Percentiles rank a stretch among this genome's conserved stretches.
Evolutionary conservation across 1,284 basidiomycete species (phyloP).

Genomic region (Malassezia sp.): DNA sequence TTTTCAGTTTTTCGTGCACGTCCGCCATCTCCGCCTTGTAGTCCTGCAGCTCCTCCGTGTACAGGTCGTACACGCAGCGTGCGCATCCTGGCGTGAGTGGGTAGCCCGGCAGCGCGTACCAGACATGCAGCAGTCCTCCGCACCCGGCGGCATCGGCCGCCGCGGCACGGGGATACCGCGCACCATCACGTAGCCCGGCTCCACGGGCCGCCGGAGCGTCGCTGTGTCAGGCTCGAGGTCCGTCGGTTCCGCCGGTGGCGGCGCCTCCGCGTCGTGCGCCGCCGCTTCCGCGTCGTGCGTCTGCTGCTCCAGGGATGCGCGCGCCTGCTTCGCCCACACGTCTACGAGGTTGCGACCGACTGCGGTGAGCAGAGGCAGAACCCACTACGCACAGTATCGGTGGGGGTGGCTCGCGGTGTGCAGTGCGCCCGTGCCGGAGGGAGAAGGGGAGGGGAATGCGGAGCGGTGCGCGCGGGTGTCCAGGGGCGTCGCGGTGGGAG

Average conservation of each 20-base stretch:
- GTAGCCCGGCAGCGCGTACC: conserved; percentile 4
- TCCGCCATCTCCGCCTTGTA: conserved; percentile 55
- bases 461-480: no score
- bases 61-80: conserved; percentile 74
- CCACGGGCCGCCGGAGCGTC: conserved; percentile 1
- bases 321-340: background rate
- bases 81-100: conserved; percentile 81
- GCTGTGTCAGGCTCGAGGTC: no score
- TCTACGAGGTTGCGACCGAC: background rate
- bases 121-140: conserved; percentile 39
- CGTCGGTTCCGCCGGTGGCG: no score
- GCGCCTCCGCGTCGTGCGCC: no score
- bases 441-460: no score
- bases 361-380: background rate
- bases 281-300: no score
- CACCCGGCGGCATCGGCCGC: conserved; percentile 37
- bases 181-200: conserved; percentile 13
- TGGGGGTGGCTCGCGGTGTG: background rate
- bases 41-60: conserved; percentile 62
- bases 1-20: conserved; percentile 53
- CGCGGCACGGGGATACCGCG: conserved; percentile 27
- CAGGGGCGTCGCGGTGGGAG: no score
- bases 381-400: background rate
- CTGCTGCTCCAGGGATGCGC: no score
- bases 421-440: background rate